Evolutionary conservation across 441 rosid species (phyloP).

Genomic region (Francoa sonchifolia): DNA sequence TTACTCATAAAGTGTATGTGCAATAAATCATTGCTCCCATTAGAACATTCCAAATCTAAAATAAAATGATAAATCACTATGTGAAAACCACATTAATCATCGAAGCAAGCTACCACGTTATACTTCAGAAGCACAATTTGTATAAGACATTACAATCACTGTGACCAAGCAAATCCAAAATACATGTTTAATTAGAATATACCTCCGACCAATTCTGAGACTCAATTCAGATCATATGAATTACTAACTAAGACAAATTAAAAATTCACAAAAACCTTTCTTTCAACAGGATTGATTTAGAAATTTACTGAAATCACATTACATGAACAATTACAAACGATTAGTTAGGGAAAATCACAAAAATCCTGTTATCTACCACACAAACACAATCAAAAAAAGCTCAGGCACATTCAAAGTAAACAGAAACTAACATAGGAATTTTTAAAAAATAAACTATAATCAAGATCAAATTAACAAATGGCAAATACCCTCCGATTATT

Average conservation of each 20-base stretch:
- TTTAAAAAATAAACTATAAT: not conserved
- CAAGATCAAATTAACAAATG: slow-evolving; percentile 5
- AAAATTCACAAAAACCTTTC: slow-evolving; percentile 5
- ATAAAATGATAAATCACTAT: no score
- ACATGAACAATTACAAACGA: no score
- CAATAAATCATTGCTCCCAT: no score
- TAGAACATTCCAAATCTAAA: no score
- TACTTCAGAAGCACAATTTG: no score
- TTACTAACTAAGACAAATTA: not conserved
- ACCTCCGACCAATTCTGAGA: not conserved
- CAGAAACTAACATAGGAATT: not conserved
- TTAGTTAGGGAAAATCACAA: not conserved
- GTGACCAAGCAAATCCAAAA: no score
- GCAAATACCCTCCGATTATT: slow-evolving; percentile 31
- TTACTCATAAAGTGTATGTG: no score
- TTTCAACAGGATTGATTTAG: not conserved
- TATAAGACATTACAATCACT: no score
- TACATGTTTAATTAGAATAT: no score
- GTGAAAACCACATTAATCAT: no score
- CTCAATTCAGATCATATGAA: not conserved
- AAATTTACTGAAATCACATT: not conserved
- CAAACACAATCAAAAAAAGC: slow-evolving; percentile 5
- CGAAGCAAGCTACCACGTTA: no score
- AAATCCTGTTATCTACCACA: not conserved
- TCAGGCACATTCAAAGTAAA: slow-evolving; percentile 2